Evolutionary conservation across 139 green algal genomes (phyloP).

Genomic region (Marvania coccoides): DNA sequence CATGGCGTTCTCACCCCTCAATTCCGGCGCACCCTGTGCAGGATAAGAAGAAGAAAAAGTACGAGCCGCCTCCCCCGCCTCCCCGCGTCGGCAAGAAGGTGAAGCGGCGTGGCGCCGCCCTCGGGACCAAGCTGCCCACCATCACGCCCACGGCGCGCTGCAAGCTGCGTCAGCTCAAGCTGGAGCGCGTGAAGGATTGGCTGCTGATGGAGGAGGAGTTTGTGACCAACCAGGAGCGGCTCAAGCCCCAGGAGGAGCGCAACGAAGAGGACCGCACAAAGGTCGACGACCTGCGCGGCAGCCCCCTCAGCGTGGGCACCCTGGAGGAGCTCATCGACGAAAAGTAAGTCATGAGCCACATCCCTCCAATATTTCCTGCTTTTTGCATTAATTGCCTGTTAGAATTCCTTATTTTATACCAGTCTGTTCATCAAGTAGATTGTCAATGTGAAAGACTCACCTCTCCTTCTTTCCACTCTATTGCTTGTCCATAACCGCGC

Average conservation of each 20-base stretch:
- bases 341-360: slow-evolving; percentile 57
- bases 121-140: slow-evolving; percentile 74
- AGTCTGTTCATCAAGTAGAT: background rate
- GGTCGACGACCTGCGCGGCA: slow-evolving; percentile 94
- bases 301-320: slow-evolving; percentile 87
- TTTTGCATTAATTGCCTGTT: slow-evolving; percentile 1
- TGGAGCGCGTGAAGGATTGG: slow-evolving; percentile 98
- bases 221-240: slow-evolving; percentile 84
- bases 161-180: slow-evolving; percentile 94
- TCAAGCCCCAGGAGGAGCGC: slow-evolving; percentile 87
- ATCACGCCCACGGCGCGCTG: slow-evolving; percentile 91
- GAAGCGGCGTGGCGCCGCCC: slow-evolving; percentile 53
- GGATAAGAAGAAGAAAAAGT: slow-evolving; percentile 94
- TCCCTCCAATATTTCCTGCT: background rate
- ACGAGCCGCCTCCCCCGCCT: slow-evolving; percentile 86
- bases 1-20: background rate
- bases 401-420: background rate
- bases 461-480: background rate
- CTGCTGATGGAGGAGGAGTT: slow-evolving; percentile 99
- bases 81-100: slow-evolving; percentile 93
- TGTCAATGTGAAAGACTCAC: background rate
- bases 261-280: slow-evolving; percentile 91
- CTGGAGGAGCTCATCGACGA: slow-evolving; percentile 99
- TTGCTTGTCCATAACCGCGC: slow-evolving; percentile 10
- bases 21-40: background rate